A percentile compares a stretch with the other conserved stretches of the same genome.
Conservation (phyloP, 225 moss, liverwort and hornwort species). For the Ulota crispa region DNA sequence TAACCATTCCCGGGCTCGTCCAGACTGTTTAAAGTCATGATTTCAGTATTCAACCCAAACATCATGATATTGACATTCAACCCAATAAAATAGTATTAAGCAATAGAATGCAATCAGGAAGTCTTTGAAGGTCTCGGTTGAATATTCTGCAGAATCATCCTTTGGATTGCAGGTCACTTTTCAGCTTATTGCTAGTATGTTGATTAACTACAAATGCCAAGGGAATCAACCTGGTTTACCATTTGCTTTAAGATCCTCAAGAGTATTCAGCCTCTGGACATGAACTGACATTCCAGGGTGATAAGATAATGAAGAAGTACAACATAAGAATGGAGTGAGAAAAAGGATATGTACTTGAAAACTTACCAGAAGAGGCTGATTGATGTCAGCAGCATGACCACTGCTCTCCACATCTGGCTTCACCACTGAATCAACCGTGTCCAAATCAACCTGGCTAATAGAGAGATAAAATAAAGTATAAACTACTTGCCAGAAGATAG, state of each 20-base stretch:
- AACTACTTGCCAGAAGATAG: conserved; percentile 48
- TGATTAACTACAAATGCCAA: not conserved
- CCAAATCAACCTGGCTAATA: conserved; percentile 13
- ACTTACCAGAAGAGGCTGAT: conserved; percentile 37
- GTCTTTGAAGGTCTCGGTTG: not conserved
- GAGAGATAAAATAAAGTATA: conserved; percentile 47
- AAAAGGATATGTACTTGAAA: not conserved
- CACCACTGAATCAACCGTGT: not conserved
- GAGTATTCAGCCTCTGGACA: too few relatives aligned
- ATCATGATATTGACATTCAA: too few relatives aligned
- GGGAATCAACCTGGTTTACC: not conserved
- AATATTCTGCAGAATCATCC: not conserved
- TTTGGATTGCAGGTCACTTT: not conserved
- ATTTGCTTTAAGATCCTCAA: not conserved
- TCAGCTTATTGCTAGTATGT: not conserved
- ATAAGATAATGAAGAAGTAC: not conserved
- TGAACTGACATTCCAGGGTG: not conserved
- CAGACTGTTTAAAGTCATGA: too few relatives aligned
- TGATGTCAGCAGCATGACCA: not conserved
- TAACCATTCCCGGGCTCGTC: too few relatives aligned
- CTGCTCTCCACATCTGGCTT: conserved; percentile 1
- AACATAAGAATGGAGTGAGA: not conserved
- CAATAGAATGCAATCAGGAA: not conserved
- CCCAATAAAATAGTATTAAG: not conserved
- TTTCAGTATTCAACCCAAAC: too few relatives aligned